phyloP scores from a whole-genome alignment of 805 yeast genomes.

The Saturnispora diversa region DNA sequence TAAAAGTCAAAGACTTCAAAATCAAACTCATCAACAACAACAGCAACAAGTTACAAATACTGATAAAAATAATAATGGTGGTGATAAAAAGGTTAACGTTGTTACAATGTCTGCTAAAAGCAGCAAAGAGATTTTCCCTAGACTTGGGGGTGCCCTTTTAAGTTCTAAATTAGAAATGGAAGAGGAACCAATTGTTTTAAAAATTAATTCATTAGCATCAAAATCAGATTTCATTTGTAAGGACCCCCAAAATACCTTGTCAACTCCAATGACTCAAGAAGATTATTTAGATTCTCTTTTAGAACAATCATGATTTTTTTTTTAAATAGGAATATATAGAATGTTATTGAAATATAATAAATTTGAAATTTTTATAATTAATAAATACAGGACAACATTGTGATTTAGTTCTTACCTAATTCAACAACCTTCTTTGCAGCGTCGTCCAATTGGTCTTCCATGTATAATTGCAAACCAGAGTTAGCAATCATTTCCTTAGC shows the following conservation, averaged over 20 bases:
- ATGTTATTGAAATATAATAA: background rate
- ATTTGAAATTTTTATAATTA: too few species aligned
- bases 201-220: conserved; percentile 9
- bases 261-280: conserved; percentile 21
- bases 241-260: conserved; percentile 12
- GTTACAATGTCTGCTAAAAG: conserved; percentile 73
- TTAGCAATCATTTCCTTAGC: conserved; percentile 81
- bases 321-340: background rate
- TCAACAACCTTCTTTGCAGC: conserved; percentile 95
- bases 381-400: conserved; percentile 1
- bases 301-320: conserved; percentile 14
- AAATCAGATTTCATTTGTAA: conserved; percentile 12
- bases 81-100: conserved; percentile 44
- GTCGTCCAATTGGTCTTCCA: conserved; percentile 87
- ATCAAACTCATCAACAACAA: conserved; percentile 33
- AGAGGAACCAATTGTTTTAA: conserved; percentile 36
- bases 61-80: conserved; percentile 15
- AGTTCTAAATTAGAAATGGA: conserved; percentile 59
- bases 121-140: conserved; percentile 46
- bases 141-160: conserved; percentile 61
- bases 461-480: conserved; percentile 88
- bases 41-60: conserved; percentile 30
- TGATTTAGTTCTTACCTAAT: conserved; percentile 39
- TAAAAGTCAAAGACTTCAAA: conserved; percentile 12
- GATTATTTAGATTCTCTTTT: conserved; percentile 30